Percentiles rank a stretch among this genome's conserved stretches.
Evolutionary conservation across 768 basidiomycete genomes (phyloP).

Genomic region (Clathrus columnatus): DNA sequence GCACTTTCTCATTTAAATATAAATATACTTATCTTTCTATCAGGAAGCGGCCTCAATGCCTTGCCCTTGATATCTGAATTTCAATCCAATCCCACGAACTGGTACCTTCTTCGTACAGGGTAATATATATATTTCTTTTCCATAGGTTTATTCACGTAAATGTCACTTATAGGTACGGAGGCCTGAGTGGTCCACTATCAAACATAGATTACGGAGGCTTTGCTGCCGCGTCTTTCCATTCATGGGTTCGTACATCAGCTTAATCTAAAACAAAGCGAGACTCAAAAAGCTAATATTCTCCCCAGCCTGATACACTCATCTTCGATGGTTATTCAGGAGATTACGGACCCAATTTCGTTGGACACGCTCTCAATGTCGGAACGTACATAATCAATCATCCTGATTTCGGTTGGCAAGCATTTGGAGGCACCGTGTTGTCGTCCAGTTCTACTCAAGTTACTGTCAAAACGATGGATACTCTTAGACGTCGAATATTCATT

Average conservation of each 20-base stretch:
- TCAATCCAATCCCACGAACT: conserved; percentile 37
- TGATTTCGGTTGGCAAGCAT: conserved; percentile 54
- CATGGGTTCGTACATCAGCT: conserved; percentile 25
- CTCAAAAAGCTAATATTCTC: background rate
- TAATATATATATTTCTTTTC: background rate
- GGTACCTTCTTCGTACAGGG: conserved; percentile 36
- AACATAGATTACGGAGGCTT: conserved; percentile 53
- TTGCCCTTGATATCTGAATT: conserved; percentile 45
- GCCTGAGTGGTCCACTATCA: conserved; percentile 42
- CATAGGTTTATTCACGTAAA: background rate
- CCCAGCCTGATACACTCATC: conserved; percentile 36
- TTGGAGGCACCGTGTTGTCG: conserved; percentile 38
- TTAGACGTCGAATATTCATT: conserved; percentile 43
- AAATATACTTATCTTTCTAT: background rate
- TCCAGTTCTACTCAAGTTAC: conserved; percentile 25
- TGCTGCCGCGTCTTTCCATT: conserved; percentile 51
- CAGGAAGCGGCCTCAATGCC: conserved; percentile 44
- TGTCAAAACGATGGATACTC: conserved; percentile 38
- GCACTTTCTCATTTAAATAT: background rate
- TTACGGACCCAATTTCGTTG: conserved; percentile 52
- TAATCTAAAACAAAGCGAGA: background rate
- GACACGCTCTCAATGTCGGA: conserved; percentile 40
- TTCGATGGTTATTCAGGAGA: conserved; percentile 55
- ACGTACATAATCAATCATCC: conserved; percentile 41
- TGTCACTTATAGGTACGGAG: conserved; percentile 32